Percentiles rank a stretch among this genome's conserved stretches.
Evolutionary conservation across 2,329 filamentous ascomycete genomes (phyloP).

Genomic region (Pseudocercospora pini-densiflorae): DNA sequence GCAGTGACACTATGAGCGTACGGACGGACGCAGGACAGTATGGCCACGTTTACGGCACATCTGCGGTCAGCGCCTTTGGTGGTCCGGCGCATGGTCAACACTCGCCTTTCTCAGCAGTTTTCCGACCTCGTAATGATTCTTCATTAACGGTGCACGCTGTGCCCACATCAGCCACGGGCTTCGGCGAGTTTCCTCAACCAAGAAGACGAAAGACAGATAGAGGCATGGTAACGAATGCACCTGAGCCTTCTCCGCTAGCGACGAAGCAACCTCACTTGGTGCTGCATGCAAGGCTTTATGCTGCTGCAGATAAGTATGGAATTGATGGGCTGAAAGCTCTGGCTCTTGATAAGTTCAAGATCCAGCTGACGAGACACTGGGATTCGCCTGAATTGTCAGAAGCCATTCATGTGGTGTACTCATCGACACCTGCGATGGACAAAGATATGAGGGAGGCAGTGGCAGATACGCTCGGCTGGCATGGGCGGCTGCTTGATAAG

Average conservation of each 20-base stretch:
- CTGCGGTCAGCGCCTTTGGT: slow-evolving; percentile 33
- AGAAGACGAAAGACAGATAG: slow-evolving; percentile 19
- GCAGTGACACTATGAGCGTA: slow-evolving; percentile 29
- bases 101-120: slow-evolving; percentile 16
- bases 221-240: slow-evolving; percentile 23
- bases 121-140: slow-evolving; percentile 24
- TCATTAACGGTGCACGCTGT: slow-evolving; percentile 31
- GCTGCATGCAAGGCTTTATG: slow-evolving; percentile 35
- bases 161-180: slow-evolving; percentile 21
- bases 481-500: slow-evolving; percentile 31
- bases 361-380: slow-evolving; percentile 32
- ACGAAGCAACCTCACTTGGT: slow-evolving; percentile 26
- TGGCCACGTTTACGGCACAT: slow-evolving; percentile 33
- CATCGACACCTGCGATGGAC: slow-evolving; percentile 34
- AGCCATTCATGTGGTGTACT: slow-evolving; percentile 37
- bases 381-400: slow-evolving; percentile 36
- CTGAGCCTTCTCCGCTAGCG: slow-evolving; percentile 31
- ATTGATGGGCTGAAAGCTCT: slow-evolving; percentile 33
- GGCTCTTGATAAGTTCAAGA: slow-evolving; percentile 34
- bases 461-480: slow-evolving; percentile 32
- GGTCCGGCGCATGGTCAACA: slow-evolving; percentile 21
- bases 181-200: slow-evolving; percentile 15
- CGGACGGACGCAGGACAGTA: slow-evolving; percentile 30
- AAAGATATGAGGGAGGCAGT: slow-evolving; percentile 40
- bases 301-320: slow-evolving; percentile 32